A percentile compares a stretch with the other conserved stretches of the same genome.
These are phyloP conservation scores for Sanghuangporus sanghuang DNA, from an alignment of 1,284 basidiomycete genomes.

Conservation along the genomic window DNA sequence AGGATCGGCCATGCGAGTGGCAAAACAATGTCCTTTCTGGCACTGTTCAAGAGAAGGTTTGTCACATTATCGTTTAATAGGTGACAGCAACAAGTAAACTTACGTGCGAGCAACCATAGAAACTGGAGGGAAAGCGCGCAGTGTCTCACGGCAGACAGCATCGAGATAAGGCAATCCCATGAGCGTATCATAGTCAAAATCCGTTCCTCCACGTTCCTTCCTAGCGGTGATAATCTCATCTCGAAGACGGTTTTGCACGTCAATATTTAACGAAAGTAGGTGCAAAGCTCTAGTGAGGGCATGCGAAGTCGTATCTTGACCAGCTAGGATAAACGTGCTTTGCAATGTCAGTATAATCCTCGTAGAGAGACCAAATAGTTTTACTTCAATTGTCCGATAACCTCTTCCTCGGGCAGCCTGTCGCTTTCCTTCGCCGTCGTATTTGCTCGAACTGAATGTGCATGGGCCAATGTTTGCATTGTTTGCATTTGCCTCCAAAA, in stretches of 20 bases:
- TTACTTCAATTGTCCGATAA: slow-evolving; percentile 25
- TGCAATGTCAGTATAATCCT: slow-evolving; percentile 1
- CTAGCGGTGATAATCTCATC: slow-evolving; percentile 24
- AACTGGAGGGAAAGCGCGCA: slow-evolving; percentile 31
- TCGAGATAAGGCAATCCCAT: slow-evolving; percentile 33
- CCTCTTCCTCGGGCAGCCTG: slow-evolving; percentile 3
- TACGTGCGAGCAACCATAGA: slow-evolving; percentile 23
- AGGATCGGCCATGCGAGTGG: slow-evolving; percentile 4
- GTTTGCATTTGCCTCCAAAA: too few relatives aligned
- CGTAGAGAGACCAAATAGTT: neutral
- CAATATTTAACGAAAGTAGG: slow-evolving; percentile 28
- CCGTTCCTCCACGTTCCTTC: neutral
- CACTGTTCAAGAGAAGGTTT: too few relatives aligned
- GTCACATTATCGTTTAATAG: slow-evolving; percentile 7
- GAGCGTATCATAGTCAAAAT: slow-evolving; percentile 18
- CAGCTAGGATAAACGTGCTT: slow-evolving; percentile 34
- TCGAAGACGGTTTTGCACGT: slow-evolving; percentile 27
- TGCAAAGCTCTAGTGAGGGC: slow-evolving; percentile 34
- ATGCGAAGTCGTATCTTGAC: slow-evolving; percentile 33
- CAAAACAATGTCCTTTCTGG: slow-evolving; percentile 14
- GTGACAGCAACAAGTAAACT: too few relatives aligned
- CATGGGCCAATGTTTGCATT: neutral
- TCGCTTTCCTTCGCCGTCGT: slow-evolving; percentile 1
- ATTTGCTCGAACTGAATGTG: slow-evolving; percentile 23
- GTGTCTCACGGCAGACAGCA: slow-evolving; percentile 34